Percentiles rank a stretch among this genome's conserved stretches.
Conservation (phyloP, 169 alveolate genomes). For the Plasmodium falciparum region DNA sequence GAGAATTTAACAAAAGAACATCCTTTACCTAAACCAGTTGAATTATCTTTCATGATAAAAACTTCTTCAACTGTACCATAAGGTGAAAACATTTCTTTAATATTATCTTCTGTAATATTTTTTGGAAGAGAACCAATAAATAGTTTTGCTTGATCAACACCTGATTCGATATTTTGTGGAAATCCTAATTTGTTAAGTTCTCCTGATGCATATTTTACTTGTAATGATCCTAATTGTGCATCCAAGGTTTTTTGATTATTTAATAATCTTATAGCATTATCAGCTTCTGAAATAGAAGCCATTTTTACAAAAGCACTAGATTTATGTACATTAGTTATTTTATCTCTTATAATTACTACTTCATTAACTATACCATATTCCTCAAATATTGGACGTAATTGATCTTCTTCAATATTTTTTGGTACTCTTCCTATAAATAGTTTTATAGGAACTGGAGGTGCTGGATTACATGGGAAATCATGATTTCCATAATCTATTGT, state of each 20-base stretch:
- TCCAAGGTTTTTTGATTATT: slow-evolving; percentile 87
- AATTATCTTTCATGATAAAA: slow-evolving; percentile 89
- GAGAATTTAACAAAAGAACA: slow-evolving; percentile 92
- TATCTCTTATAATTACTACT: slow-evolving; percentile 88
- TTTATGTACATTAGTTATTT: slow-evolving; percentile 89
- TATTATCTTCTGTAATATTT: slow-evolving; percentile 86
- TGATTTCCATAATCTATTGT: slow-evolving; percentile 55
- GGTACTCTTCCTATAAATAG: slow-evolving; percentile 93
- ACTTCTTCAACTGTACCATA: slow-evolving; percentile 91
- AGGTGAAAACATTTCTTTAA: slow-evolving; percentile 86
- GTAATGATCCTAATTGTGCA: slow-evolving; percentile 89
- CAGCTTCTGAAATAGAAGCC: slow-evolving; percentile 94
- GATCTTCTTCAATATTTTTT: slow-evolving; percentile 87
- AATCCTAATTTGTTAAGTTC: slow-evolving; percentile 91
- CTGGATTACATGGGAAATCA: slow-evolving; percentile 87
- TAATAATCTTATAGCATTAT: slow-evolving; percentile 90
- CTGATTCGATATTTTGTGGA: slow-evolving; percentile 84
- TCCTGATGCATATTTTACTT: slow-evolving; percentile 92
- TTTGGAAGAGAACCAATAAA: slow-evolving; percentile 93
- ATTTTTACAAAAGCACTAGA: slow-evolving; percentile 87
- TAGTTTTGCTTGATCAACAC: slow-evolving; percentile 89
- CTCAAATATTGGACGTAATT: slow-evolving; percentile 86
- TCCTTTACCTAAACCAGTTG: slow-evolving; percentile 89
- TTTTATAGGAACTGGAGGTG: slow-evolving; percentile 93
- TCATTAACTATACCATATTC: slow-evolving; percentile 92